Percentiles rank a stretch among this genome's conserved stretches.
phyloP scores from a whole-genome alignment of 352 stramenopile genomes.

The Pythium pectinolyticum region DNA sequence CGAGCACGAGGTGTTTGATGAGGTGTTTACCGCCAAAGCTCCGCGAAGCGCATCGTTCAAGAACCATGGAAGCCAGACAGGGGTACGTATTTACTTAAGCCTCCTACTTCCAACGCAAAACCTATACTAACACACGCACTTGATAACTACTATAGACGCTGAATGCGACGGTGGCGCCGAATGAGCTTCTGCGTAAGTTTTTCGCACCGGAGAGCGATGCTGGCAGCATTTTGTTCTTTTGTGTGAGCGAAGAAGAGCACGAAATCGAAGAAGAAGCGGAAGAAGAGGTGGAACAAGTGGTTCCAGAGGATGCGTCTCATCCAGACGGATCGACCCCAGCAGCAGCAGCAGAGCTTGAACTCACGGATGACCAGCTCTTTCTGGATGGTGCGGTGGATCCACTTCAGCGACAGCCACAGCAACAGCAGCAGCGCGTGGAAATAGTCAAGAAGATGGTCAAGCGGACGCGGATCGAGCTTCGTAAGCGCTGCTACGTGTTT shows the following conservation, averaged over 20 bases:
- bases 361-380: slow-evolving; percentile 76
- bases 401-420: slow-evolving; percentile 9
- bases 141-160: not conserved
- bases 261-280: slow-evolving; percentile 81
- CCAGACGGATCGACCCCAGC: slow-evolving; percentile 3
- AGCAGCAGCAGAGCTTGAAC: slow-evolving; percentile 15
- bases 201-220: slow-evolving; percentile 54
- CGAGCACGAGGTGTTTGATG: slow-evolving; percentile 53
- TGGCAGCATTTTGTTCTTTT: slow-evolving; percentile 81
- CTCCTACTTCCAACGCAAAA: no score
- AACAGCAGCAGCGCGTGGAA: slow-evolving; percentile 27
- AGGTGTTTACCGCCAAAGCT: slow-evolving; percentile 39
- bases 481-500: slow-evolving; percentile 60
- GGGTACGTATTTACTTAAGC: slow-evolving; percentile 21
- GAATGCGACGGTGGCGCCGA: slow-evolving; percentile 27
- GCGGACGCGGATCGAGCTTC: slow-evolving; percentile 49
- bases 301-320: slow-evolving; percentile 31
- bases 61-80: slow-evolving; percentile 37
- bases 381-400: slow-evolving; percentile 36
- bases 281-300: slow-evolving; percentile 70
- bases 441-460: slow-evolving; percentile 53
- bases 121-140: no score
- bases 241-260: slow-evolving; percentile 57
- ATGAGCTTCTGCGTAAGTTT: slow-evolving; percentile 52
- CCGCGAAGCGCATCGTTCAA: slow-evolving; percentile 31